Base-by-base conservation (phyloP, 345 rosid species). In the Lagerstroemia speciosa region DNA sequence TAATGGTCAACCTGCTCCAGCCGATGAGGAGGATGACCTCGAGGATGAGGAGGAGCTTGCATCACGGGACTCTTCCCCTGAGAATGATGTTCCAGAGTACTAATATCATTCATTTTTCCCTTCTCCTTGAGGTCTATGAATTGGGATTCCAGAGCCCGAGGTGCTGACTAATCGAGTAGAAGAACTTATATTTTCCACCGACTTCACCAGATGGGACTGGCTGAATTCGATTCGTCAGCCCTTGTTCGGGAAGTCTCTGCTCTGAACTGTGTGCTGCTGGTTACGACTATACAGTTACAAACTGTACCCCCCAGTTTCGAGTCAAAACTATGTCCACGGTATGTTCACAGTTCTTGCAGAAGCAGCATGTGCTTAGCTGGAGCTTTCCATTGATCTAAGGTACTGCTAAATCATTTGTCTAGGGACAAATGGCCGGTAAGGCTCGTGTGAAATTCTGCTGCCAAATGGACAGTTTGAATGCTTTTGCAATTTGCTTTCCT, bases 21-120 rank as follows among this genome's bases (percentile, higher is more conserved):
- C 71, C 65, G 90, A 88, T 69, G 95, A 89, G 27, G 96, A 91
- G 33, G 96, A 91, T 66, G 97, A 86, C 61, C 94, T 84, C 4
- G 95, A 84, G 37, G 89, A 85, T n/a, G 93, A 85, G 29, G 89
- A 82, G 41, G 93, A 85, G 63, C 84, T 72, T 45, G 95, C 80
- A 74, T 82, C 79, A 36, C 79, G 85, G 66, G 96, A 81, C 73
- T 90, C 81, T 37, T 85, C 89, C 76, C 86, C 82, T 10, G 90
- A 83, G 62, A 86, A 85, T 57, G 88, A 83, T 74, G 74, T 69
- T 63, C 72, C 77, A 24, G 86, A 82, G 75, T 78, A 77, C 67
- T 78, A 37, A 67, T 17, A 58, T 58, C 16, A 15, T 15, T 30
- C 14, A 58, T 43, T 65, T n/a, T 16, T 2, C 14, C n/a, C n/a